Percentiles rank a stretch among this genome's conserved stretches.
phyloP scores from a whole-genome alignment of 768 basidiomycete genomes.

The Clitopilus passeckerianus region DNA sequence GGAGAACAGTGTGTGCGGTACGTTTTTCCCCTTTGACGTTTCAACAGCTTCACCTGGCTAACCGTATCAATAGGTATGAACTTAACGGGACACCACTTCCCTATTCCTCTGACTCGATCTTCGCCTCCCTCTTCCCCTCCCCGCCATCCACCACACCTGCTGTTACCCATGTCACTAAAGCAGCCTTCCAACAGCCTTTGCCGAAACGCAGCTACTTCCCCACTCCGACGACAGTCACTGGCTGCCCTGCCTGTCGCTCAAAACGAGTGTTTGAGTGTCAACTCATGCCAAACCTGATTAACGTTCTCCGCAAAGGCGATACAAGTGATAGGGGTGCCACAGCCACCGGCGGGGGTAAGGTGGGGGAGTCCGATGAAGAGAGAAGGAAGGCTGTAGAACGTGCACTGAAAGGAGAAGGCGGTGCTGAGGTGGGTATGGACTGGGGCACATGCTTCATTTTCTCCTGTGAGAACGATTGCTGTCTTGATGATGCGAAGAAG shows the following conservation, averaged over 20 bases:
- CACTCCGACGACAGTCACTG: constrained; percentile 36
- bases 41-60: neutral
- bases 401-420: constrained; percentile 41
- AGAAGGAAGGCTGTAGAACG: constrained; percentile 57
- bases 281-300: constrained; percentile 91
- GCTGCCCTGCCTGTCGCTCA: constrained; percentile 64
- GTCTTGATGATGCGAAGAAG: constrained; percentile 31
- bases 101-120: constrained; percentile 75
- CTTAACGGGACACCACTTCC: constrained; percentile 81
- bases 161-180: constrained; percentile 52
- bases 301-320: constrained; percentile 42
- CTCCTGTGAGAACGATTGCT: constrained; percentile 82
- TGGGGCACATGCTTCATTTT: constrained; percentile 94
- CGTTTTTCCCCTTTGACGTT: constrained; percentile 17
- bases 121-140: constrained; percentile 67
- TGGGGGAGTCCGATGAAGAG: constrained; percentile 58
- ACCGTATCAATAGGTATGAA: constrained; percentile 62
- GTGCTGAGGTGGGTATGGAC: constrained; percentile 68
- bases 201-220: constrained; percentile 52
- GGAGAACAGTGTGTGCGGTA: constrained; percentile 88
- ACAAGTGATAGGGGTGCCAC: neutral
- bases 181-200: constrained; percentile 44
- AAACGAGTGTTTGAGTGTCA: constrained; percentile 87
- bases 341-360: constrained; percentile 20
- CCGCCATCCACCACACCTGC: constrained; percentile 26